phyloP scores from a whole-genome alignment of 345 rosid genomes.

The Acer yangbiense region DNA sequence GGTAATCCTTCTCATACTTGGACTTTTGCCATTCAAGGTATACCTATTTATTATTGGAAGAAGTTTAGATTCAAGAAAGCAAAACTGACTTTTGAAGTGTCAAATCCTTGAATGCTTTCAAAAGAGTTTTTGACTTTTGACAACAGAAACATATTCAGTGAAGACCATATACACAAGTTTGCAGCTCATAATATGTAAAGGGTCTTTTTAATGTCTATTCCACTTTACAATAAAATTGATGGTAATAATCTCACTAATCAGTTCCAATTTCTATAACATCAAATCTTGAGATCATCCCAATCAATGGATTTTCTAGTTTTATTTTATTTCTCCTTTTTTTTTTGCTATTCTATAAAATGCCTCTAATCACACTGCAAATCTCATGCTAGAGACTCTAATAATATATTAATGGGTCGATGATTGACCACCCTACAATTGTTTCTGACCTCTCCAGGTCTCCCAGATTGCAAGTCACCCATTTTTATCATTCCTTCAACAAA shows the following conservation, averaged over 20 bases:
- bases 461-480: slow-evolving; percentile 82
- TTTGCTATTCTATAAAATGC: neutral
- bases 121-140: too few relatives aligned
- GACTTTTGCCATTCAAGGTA: neutral
- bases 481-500: slow-evolving; percentile 82
- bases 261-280: neutral
- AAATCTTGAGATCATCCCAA: neutral
- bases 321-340: neutral
- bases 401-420: slow-evolving; percentile 30
- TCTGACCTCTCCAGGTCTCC: slow-evolving; percentile 72
- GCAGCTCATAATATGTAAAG: too few relatives aligned
- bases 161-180: too few relatives aligned
- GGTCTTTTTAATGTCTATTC: neutral
- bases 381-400: slow-evolving; percentile 31
- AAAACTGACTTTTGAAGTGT: too few relatives aligned
- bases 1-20: neutral
- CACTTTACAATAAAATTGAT: neutral
- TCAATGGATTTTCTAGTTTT: neutral
- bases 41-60: neutral
- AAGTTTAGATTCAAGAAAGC: neutral
- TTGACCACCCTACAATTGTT: slow-evolving; percentile 67
- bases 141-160: too few relatives aligned
- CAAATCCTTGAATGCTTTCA: too few relatives aligned
- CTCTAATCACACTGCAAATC: neutral
- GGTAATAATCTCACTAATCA: too few relatives aligned